Evolutionary conservation across 768 basidiomycete genomes (phyloP), one percentile per base, ranked within the genome.

Genomic region (Pleurotus sapidus): DNA sequence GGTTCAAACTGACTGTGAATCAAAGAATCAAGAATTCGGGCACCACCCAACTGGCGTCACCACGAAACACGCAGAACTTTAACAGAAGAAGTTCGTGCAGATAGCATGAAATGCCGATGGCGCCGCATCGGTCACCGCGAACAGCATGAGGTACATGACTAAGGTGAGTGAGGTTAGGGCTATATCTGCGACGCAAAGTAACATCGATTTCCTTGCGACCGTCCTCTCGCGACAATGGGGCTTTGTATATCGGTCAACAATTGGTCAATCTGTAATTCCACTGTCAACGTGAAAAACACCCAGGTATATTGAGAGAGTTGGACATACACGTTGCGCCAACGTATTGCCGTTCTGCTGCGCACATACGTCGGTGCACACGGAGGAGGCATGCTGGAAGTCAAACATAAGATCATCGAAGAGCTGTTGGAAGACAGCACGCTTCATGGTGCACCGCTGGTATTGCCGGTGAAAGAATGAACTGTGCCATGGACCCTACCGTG

Each of bases 301-400:
- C 45, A 50, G 8, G 39, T 37, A 17, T 17, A 17, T 17, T 7
- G 1, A 11, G 20, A n/a, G 12, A 43, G 8, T n/a, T 7, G 8
- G 18, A 59, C 64, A 9, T 11, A 71, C 74, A 61, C 70, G 65
- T 5, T 66, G 48, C 23, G 82, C 76, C 27, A 78, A 68, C 27
- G 68, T 66, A 27, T 79, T 78, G 20, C 81, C 80, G 61, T 82
- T 82, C 1, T 82, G 83, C 11, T 73, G 71, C 5, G 75, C 74
- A 57, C 83, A 84, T 18, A 81, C 55, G 0, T 67, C 48, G 30
- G 60, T 66, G 57, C 83, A 83, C 3, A 79, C 77, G 5, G 80
- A 81, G 9, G 82, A 78, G 1, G 83, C 78, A 58, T 82, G 83
- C 65, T 81, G 80, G 72, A 81, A 79, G 69, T 83, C 83, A 59